These are phyloP conservation scores for Leccinum sublutescens DNA, from an alignment of 768 basidiomycete species.

Conservation along the genomic window DNA sequence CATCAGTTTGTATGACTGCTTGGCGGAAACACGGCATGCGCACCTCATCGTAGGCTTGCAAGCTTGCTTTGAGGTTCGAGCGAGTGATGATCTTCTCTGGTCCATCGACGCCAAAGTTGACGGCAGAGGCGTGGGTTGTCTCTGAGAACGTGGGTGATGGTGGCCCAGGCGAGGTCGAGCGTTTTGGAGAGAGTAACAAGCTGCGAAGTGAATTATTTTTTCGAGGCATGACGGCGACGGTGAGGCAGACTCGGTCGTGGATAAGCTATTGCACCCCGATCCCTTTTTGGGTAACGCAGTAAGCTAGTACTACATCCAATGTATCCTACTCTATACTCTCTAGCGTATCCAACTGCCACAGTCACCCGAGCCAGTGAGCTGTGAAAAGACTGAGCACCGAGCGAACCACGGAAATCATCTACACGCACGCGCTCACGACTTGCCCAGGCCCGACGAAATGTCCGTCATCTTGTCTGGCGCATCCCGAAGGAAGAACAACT, in stretches of 20 bases:
- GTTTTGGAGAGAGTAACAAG: conserved; percentile 46
- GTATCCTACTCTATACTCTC: conserved; percentile 11
- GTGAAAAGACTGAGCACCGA: conserved; percentile 1
- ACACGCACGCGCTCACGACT: conserved; percentile 21
- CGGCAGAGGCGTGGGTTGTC: conserved; percentile 70
- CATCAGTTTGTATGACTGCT: not conserved
- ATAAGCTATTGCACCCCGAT: conserved; percentile 8
- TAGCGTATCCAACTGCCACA: not conserved
- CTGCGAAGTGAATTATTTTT: conserved; percentile 56
- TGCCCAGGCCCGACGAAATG: conserved; percentile 50
- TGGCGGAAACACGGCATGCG: conserved; percentile 26
- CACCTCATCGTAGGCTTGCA: conserved; percentile 82
- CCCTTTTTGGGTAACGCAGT: conserved; percentile 18
- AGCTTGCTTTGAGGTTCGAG: conserved; percentile 69
- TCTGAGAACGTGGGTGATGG: conserved; percentile 87
- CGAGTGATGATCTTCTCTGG: conserved; percentile 83
- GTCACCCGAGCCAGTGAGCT: conserved; percentile 5
- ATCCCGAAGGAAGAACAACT: conserved; percentile 80
- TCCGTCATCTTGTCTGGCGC: conserved; percentile 83
- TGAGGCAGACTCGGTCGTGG: conserved; percentile 17
- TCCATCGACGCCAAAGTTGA: conserved; percentile 73
- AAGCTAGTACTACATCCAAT: not conserved
- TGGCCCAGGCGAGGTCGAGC: conserved; percentile 52
- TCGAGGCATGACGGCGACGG: conserved; percentile 41
- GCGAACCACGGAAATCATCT: not conserved